Conservation (phyloP, 345 rosid genomes). For the Physaria fendleri region DNA sequence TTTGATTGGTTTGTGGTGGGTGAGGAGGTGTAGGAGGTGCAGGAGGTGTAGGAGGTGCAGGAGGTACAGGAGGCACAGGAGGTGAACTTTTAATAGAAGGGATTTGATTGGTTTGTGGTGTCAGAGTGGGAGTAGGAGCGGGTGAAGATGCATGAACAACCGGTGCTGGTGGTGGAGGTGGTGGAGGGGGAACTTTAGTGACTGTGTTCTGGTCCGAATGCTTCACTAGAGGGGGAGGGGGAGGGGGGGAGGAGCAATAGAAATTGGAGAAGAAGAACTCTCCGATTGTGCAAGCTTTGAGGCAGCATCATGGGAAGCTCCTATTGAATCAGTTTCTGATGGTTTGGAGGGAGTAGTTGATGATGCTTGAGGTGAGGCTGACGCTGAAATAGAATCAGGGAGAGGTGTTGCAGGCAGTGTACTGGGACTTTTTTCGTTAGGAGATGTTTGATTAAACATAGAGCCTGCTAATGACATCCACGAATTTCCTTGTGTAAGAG, state of each 20-base stretch:
- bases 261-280: constrained; percentile 2
- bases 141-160: constrained; percentile 24
- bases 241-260: constrained; percentile 19
- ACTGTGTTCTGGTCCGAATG: constrained; percentile 7
- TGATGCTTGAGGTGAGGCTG: constrained; percentile 25
- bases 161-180: constrained; percentile 26
- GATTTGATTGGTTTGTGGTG: constrained; percentile 30
- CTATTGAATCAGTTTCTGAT: constrained; percentile 1
- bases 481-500: constrained; percentile 21
- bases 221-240: constrained; percentile 16
- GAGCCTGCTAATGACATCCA: constrained; percentile 27
- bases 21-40: constrained; percentile 1
- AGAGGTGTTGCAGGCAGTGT: constrained; percentile 25
- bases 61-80: constrained; percentile 24
- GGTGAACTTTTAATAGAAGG: constrained; percentile 30
- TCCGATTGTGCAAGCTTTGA: constrained; percentile 17
- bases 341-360: constrained; percentile 17
- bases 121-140: constrained; percentile 19
- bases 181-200: constrained; percentile 14
- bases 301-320: constrained; percentile 1
- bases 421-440: constrained; percentile 13
- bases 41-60: constrained; percentile 46
- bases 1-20: constrained; percentile 29
- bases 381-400: constrained; percentile 14
- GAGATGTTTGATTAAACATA: not conserved